Evolutionary conservation across 345 rosid species (phyloP), one percentile per base, ranked within the genome.

Genomic region (Sisymbrium irio): DNA sequence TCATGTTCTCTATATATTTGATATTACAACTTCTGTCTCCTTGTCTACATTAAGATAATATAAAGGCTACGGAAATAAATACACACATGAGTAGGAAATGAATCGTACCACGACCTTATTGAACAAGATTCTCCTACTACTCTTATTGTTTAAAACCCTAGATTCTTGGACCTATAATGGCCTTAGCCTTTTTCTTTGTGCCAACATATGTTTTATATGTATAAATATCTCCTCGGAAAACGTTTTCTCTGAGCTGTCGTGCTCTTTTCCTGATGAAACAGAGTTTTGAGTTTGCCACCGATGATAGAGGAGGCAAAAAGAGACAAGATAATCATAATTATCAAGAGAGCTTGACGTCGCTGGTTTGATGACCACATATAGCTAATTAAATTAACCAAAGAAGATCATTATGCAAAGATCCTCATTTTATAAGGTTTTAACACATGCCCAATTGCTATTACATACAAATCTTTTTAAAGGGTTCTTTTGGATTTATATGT

Each of bases 331-430:
- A 77, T 65, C 76, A 47, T 63, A 37, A 47, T 32, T 47, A 57
- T 65, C 62, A 71, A 77, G 37, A 15, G 13, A 40, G 11, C 62
- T 77, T 50, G 75, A 77, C 76, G 80, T 77, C 58, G 76, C 72
- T 56, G 1, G 54, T 49, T 65, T 71, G 30, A 77, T 65, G 1
- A 71, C 76, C 80, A 58, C 71, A 57, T 4, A 63, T 5, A 46
- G 32, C 64, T 63, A 1, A 63, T n/a, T 76, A 69, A 69, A 62
- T 0, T 35, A 62, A 76, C 7, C 5, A 2, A 41, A 76, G 28
- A 3, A 17, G 35, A 76, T 69, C 37, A 18, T 45, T 53, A 7
- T 69, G 65, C 39, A 53, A 7, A 69, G 13, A 54, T 45, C 27
- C 65, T 62, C 46, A 62, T 2, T 45, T 62, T 63, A 63, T 44